phyloP scores from a whole-genome alignment of 495 filamentous ascomycete species.

The Aspergillus cavernicola region DNA sequence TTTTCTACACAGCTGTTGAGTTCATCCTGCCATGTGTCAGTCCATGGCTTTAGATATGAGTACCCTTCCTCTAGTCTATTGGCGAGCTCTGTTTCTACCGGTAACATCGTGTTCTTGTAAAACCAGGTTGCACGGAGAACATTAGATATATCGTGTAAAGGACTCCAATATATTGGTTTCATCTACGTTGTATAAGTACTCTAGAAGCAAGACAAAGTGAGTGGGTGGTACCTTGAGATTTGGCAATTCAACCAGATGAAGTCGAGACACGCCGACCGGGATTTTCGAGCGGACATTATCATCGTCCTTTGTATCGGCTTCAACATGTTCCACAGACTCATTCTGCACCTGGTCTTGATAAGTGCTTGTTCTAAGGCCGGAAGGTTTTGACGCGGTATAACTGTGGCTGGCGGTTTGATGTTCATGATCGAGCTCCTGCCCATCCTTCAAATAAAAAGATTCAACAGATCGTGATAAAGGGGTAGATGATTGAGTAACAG shows the following conservation, averaged over 20 bases:
- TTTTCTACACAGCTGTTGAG: constrained; percentile 87
- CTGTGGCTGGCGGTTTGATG: constrained; percentile 11
- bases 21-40: constrained; percentile 90
- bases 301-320: constrained; percentile 12
- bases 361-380: constrained; percentile 29
- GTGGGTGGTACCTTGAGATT: constrained; percentile 38
- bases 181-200: constrained; percentile 52
- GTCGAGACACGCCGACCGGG: constrained; percentile 71
- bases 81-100: constrained; percentile 81
- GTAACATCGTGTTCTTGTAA: constrained; percentile 89
- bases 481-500: constrained; percentile 28
- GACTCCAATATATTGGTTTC: constrained; percentile 97
- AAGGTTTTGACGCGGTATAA: constrained; percentile 25
- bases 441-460: constrained; percentile 27
- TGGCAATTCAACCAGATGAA: constrained; percentile 58
- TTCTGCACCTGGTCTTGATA: constrained; percentile 18
- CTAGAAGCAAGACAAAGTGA: neutral
- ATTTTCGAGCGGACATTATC: constrained; percentile 37
- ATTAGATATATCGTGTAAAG: constrained; percentile 81
- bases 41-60: constrained; percentile 80
- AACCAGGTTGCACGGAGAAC: constrained; percentile 95
- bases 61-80: constrained; percentile 92
- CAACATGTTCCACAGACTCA: constrained; percentile 10
- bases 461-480: constrained; percentile 34
- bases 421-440: constrained; percentile 29